Percentiles rank a stretch among this genome's conserved stretches.
Conservation (phyloP, 2,329 filamentous ascomycete genomes). For the Diplodia scrobiculata region DNA sequence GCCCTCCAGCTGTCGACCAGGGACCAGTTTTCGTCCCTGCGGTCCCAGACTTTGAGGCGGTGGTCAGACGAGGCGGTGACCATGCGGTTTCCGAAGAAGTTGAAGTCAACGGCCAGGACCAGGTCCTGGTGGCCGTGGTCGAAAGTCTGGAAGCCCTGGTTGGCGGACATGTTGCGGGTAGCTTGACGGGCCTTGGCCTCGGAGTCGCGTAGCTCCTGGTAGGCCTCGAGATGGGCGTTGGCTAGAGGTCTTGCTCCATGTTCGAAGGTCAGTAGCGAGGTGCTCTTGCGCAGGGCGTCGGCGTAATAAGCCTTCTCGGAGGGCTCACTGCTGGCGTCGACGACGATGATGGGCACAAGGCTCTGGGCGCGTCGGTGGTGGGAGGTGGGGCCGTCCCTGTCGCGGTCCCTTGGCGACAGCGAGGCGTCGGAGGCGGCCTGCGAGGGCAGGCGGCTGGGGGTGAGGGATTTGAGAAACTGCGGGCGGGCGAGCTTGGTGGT, state of each 20-base stretch:
- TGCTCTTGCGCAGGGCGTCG: constrained; percentile 22
- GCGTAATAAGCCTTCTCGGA: constrained; percentile 1
- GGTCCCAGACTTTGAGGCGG: constrained; percentile 87
- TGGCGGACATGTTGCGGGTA: constrained; percentile 43
- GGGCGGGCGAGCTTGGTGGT: constrained; percentile 37
- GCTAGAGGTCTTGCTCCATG: constrained; percentile 16
- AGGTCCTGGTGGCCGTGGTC: constrained; percentile 77
- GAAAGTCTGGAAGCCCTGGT: constrained; percentile 58
- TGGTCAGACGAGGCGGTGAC: constrained; percentile 91
- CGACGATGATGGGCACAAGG: constrained; percentile 7
- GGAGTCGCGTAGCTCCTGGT: constrained; percentile 23
- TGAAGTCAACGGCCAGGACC: constrained; percentile 84
- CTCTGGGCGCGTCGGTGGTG: constrained; percentile 19
- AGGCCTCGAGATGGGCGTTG: constrained; percentile 20
- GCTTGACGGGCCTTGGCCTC: constrained; percentile 35
- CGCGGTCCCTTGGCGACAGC: constrained; percentile 31
- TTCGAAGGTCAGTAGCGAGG: constrained; percentile 27
- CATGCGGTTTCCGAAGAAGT: constrained; percentile 87
- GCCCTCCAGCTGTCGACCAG: constrained; percentile 86
- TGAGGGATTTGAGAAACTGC: constrained; percentile 41
- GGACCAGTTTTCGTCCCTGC: constrained; percentile 74
- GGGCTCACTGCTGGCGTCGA: constrained; percentile 13
- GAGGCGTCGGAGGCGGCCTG: constrained; percentile 45
- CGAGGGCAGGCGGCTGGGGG: constrained; percentile 43
- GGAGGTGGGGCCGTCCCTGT: constrained; percentile 9